Conservation (phyloP, 1,284 basidiomycete genomes). For the Pascua sp. region DNA sequence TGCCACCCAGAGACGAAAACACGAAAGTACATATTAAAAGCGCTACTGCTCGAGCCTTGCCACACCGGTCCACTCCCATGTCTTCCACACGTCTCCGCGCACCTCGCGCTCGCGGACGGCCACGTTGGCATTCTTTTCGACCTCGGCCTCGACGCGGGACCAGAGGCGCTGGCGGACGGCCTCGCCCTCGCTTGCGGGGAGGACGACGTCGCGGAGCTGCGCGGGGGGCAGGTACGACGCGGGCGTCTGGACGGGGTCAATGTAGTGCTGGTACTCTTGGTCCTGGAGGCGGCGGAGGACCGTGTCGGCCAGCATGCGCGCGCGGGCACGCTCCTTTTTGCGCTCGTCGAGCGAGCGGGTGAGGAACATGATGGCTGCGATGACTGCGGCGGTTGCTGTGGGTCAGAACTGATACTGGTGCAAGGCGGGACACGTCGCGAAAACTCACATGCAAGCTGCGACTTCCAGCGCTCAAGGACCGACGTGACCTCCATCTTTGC, state of each 20-base stretch:
- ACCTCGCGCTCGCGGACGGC: conserved; percentile 82
- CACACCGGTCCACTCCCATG: conserved; percentile 54
- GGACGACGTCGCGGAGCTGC: conserved; percentile 84
- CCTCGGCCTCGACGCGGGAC: conserved; percentile 77
- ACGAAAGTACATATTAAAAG: background rate
- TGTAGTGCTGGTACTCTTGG: conserved; percentile 64
- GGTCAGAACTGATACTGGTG: conserved; percentile 11
- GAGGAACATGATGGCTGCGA: conserved; percentile 38
- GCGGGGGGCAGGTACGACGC: conserved; percentile 79
- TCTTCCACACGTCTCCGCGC: conserved; percentile 62
- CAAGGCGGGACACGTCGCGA: background rate
- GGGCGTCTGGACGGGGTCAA: conserved; percentile 73
- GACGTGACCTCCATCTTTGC: conserved; percentile 66
- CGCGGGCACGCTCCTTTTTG: conserved; percentile 64
- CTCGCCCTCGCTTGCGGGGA: conserved; percentile 76
- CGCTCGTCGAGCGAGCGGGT: conserved; percentile 54
- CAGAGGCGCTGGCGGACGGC: conserved; percentile 68
- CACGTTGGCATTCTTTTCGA: conserved; percentile 94
- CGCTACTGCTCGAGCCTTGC: background rate
- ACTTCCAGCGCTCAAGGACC: conserved; percentile 66
- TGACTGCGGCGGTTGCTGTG: conserved; percentile 37
- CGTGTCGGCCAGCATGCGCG: conserved; percentile 71
- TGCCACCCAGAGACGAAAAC: background rate
- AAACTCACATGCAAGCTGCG: conserved; percentile 62
- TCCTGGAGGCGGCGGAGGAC: conserved; percentile 77